Evolutionary conservation across 1,284 basidiomycete species (phyloP).

Genomic region (Trichosporon inkin): DNA sequence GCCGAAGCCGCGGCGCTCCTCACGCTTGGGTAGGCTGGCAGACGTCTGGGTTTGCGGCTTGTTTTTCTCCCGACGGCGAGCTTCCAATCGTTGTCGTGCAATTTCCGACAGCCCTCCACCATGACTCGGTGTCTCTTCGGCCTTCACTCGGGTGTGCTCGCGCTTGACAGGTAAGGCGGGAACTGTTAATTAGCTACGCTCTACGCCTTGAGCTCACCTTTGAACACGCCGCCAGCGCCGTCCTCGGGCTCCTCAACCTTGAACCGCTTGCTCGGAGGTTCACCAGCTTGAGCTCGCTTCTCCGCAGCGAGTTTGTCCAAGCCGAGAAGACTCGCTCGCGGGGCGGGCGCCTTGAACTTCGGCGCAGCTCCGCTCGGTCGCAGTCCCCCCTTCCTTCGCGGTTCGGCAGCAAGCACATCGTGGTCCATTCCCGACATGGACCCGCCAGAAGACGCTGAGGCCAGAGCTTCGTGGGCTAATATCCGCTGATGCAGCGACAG

Average conservation of each 20-base stretch:
- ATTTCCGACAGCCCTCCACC: conserved; percentile 76
- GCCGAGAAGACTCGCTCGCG: conserved; percentile 72
- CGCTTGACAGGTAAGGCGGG: conserved; percentile 61
- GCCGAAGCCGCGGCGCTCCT: conserved; percentile 36
- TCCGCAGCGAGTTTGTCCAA: conserved; percentile 81
- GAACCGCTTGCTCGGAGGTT: conserved; percentile 59
- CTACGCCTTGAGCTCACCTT: conserved; percentile 56
- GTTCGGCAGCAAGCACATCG: conserved; percentile 76
- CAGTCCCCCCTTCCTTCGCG: conserved; percentile 68
- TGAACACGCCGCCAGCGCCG: conserved; percentile 63
- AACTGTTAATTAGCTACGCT: conserved; percentile 53
- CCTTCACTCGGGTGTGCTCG: conserved; percentile 64
- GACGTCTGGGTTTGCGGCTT: conserved; percentile 47
- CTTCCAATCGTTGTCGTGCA: conserved; percentile 68
- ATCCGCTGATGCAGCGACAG: conserved; percentile 59
- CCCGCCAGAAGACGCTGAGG: background rate
- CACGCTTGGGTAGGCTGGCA: conserved; percentile 24
- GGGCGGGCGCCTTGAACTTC: conserved; percentile 67
- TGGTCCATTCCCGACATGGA: conserved; percentile 61
- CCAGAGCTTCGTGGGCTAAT: conserved; percentile 58
- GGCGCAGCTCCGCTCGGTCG: conserved; percentile 64
- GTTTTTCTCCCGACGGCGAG: conserved; percentile 65
- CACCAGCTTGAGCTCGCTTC: conserved; percentile 63
- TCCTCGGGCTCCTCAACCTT: conserved; percentile 54
- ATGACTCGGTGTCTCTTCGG: conserved; percentile 89